These are phyloP conservation scores for Suhomyces prunicola DNA, from an alignment of 805 yeast genomes.

Conservation along the genomic window DNA sequence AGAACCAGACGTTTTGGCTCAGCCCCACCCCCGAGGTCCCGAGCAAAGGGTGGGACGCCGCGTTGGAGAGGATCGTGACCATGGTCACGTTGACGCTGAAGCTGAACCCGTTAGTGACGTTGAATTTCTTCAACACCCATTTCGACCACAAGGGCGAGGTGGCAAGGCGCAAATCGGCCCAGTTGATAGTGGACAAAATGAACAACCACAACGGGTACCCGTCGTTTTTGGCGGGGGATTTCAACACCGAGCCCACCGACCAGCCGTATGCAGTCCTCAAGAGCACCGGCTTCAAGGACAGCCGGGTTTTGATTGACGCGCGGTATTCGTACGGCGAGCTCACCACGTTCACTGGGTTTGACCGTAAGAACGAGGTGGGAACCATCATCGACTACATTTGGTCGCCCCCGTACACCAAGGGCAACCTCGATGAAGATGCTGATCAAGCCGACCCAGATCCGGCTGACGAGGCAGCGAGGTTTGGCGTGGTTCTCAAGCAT, in stretches of 20 bases:
- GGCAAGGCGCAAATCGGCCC: constrained; percentile 35
- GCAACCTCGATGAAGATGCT: background rate
- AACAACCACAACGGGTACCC: constrained; percentile 30
- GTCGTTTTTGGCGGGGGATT: constrained; percentile 41
- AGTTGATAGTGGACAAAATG: constrained; percentile 40
- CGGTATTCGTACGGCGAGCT: constrained; percentile 39
- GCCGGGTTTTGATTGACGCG: constrained; percentile 26
- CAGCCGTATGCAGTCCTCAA: constrained; percentile 40
- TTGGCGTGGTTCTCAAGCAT: constrained; percentile 27
- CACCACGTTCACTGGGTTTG: constrained; percentile 51
- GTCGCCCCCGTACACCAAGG: constrained; percentile 23
- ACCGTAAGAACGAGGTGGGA: constrained; percentile 21
- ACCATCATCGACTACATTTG: constrained; percentile 46
- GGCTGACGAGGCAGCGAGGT: background rate
- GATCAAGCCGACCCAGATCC: background rate
- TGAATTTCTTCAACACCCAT: constrained; percentile 41
- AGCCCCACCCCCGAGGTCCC: constrained; percentile 39
- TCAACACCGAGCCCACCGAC: constrained; percentile 40
- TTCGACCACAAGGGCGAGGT: constrained; percentile 38
- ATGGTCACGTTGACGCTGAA: constrained; percentile 32
- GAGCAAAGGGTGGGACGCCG: constrained; percentile 44
- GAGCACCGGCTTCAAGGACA: constrained; percentile 37
- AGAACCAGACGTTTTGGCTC: constrained; percentile 36
- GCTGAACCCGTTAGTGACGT: constrained; percentile 24
- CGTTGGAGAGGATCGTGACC: constrained; percentile 38